These are phyloP conservation scores for Pholiota molesta DNA, from an alignment of 768 basidiomycete genomes.

Conservation along the genomic window DNA sequence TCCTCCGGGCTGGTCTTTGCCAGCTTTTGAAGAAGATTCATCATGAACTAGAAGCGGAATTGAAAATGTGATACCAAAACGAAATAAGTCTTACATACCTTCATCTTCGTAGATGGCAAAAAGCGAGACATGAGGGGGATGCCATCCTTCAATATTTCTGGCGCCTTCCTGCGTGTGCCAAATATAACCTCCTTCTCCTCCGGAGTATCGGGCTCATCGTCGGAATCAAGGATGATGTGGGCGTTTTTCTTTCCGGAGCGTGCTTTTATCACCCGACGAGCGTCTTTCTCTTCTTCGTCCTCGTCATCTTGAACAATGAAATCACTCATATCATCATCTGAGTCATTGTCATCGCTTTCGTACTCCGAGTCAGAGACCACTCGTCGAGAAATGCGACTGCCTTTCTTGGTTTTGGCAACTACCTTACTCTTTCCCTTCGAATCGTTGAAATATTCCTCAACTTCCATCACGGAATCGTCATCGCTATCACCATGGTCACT, in stretches of 20 bases:
- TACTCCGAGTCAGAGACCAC: conserved; percentile 31
- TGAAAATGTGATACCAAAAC: background rate
- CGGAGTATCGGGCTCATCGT: conserved; percentile 41
- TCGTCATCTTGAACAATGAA: conserved; percentile 58
- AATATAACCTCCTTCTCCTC: conserved; percentile 47
- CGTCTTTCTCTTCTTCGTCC: conserved; percentile 57
- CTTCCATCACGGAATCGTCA: conserved; percentile 29
- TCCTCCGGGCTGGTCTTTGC: conserved; percentile 55
- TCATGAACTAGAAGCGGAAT: conserved; percentile 47
- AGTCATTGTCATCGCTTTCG: conserved; percentile 37
- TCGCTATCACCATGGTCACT: conserved; percentile 19
- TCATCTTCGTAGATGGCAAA: conserved; percentile 77
- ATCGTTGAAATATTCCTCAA: conserved; percentile 13
- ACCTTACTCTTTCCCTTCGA: conserved; percentile 35
- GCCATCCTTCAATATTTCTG: conserved; percentile 29
- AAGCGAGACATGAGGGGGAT: conserved; percentile 56
- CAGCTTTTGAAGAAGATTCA: conserved; percentile 52
- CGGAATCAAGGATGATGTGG: conserved; percentile 45
- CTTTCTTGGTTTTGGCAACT: conserved; percentile 16
- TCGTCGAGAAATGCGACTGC: conserved; percentile 17
- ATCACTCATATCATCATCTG: conserved; percentile 46
- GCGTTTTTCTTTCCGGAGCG: conserved; percentile 39
- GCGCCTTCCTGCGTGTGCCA: conserved; percentile 31
- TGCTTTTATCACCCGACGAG: conserved; percentile 39
- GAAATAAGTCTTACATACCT: conserved; percentile 39